Evolutionary conservation across 371 early-diverging fungal species (phyloP).

Genomic region (Mucor mucedo): DNA sequence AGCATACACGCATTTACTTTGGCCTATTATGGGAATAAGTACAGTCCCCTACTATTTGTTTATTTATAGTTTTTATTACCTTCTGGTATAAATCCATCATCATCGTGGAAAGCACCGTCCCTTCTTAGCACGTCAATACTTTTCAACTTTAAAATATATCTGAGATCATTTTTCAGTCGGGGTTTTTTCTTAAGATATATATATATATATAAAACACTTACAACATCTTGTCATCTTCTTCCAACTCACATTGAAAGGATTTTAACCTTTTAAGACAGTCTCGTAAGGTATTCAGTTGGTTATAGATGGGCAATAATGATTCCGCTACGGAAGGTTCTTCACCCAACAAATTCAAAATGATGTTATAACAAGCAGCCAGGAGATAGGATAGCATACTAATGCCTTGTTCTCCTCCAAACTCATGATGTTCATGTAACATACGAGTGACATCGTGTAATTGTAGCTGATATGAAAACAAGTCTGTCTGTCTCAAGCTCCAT

Average conservation of each 20-base stretch:
- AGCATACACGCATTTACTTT: slow-evolving; percentile 11
- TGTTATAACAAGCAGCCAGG: slow-evolving; percentile 9
- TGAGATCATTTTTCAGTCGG: background rate
- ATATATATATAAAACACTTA: background rate
- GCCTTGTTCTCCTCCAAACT: slow-evolving; percentile 9
- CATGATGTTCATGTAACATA: slow-evolving; percentile 22
- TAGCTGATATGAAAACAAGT: slow-evolving; percentile 72
- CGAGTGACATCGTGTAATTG: slow-evolving; percentile 66
- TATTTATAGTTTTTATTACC: slow-evolving; percentile 57
- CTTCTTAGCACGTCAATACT: slow-evolving; percentile 71
- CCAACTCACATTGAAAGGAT: slow-evolving; percentile 1
- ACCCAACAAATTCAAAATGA: slow-evolving; percentile 11
- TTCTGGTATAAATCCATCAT: slow-evolving; percentile 81
- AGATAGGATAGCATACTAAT: slow-evolving; percentile 11
- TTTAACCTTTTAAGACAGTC: slow-evolving; percentile 13
- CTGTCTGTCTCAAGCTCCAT: slow-evolving; percentile 75
- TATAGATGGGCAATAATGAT: slow-evolving; percentile 2
- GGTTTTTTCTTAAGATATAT: too few relatives aligned
- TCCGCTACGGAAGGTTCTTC: slow-evolving; percentile 8
- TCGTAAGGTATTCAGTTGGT: slow-evolving; percentile 12
- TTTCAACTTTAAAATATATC: slow-evolving; percentile 12
- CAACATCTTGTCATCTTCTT: slow-evolving; percentile 19
- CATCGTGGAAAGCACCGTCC: slow-evolving; percentile 85
- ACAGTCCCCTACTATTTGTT: background rate
- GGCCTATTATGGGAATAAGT: background rate